phyloP scores from a whole-genome alignment of 306 rosid genomes.

The Medicago lupulina region DNA sequence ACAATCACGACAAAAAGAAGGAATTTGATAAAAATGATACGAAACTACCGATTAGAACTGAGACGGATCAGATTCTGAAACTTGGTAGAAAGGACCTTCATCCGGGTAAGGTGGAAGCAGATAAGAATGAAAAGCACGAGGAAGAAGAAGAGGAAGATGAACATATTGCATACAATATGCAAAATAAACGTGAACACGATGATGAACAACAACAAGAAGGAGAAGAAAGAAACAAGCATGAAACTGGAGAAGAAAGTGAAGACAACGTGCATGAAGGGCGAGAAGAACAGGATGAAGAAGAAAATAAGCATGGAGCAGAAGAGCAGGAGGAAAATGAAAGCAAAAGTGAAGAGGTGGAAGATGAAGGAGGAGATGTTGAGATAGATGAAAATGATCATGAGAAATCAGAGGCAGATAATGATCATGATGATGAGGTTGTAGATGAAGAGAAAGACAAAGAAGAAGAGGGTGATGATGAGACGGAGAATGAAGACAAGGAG shows the following conservation, averaged over 20 bases:
- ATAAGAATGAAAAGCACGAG: conserved; percentile 52
- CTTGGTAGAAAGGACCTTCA: conserved; percentile 83
- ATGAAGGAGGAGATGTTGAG: conserved; percentile 71
- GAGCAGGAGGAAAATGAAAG: conserved; percentile 66
- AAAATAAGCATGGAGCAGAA: conserved; percentile 51
- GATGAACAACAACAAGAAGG: conserved; percentile 46
- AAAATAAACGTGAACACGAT: conserved; percentile 52
- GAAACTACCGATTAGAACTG: conserved; percentile 37
- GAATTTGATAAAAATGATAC: conserved; percentile 60
- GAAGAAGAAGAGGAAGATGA: conserved; percentile 89
- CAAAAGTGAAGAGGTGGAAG: conserved; percentile 62
- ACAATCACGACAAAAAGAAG: conserved; percentile 85
- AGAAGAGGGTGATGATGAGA: conserved; percentile 51
- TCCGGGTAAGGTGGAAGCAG: conserved; percentile 51
- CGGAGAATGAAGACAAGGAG: conserved; percentile 46
- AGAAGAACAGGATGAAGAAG: conserved; percentile 58
- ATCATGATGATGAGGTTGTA: conserved; percentile 60
- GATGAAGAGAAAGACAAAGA: conserved; percentile 73
- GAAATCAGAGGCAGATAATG: conserved; percentile 56
- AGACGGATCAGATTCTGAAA: conserved; percentile 51
- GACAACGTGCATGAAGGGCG: conserved; percentile 47
- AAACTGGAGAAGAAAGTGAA: conserved; percentile 40
- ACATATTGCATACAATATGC: conserved; percentile 58
- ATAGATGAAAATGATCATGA: conserved; percentile 80
- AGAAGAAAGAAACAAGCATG: conserved; percentile 48